phyloP scores from a whole-genome alignment of 2,329 filamentous ascomycete species.

The Epichloe sylvatica region DNA sequence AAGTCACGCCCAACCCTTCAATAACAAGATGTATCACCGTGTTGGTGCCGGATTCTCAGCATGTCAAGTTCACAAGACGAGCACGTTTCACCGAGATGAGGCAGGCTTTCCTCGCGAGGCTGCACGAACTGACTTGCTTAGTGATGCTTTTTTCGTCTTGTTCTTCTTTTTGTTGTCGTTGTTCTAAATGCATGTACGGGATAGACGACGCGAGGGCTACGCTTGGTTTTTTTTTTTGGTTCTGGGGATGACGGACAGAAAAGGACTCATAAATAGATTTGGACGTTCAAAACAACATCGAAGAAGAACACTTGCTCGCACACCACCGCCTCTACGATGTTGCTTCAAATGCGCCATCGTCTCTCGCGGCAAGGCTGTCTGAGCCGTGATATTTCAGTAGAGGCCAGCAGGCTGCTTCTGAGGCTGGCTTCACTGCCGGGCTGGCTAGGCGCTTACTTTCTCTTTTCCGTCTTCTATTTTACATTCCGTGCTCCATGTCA shows the following conservation, averaged over 20 bases:
- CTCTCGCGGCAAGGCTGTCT: not conserved
- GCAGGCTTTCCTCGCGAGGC: constrained; percentile 2
- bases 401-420: not conserved
- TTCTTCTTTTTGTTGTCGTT: not conserved
- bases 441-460: too few relatives aligned
- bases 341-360: not conserved
- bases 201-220: constrained; percentile 7
- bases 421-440: not conserved
- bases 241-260: constrained; percentile 2
- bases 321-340: not conserved
- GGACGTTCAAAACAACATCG: not conserved
- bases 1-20: not conserved
- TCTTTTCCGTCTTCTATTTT: too few relatives aligned
- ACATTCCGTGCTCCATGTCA: too few relatives aligned
- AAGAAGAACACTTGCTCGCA: not conserved
- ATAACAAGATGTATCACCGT: not conserved
- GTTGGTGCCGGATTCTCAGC: not conserved
- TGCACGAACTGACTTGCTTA: not conserved
- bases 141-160: not conserved
- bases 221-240: not conserved
- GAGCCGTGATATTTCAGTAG: too few relatives aligned
- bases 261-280: constrained; percentile 9
- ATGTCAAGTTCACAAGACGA: not conserved
- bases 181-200: constrained; percentile 9
- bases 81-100: not conserved